Percentiles rank a stretch among this genome's conserved stretches.
Evolutionary conservation across 306 rosid species (phyloP).

Genomic region (Prunus mira): DNA sequence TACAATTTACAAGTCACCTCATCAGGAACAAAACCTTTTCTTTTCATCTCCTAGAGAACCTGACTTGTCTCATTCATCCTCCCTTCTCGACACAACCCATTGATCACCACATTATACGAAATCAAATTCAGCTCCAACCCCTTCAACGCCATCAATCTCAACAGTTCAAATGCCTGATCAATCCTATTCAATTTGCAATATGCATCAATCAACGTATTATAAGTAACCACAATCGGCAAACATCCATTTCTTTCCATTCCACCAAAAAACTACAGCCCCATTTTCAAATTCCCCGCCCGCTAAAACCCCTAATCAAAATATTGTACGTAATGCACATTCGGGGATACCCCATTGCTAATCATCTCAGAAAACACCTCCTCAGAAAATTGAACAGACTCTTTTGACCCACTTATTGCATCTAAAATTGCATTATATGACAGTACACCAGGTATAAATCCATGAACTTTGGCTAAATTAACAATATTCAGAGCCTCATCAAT

Average conservation of each 20-base stretch:
- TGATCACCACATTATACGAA: constrained; percentile 41
- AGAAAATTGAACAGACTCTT: constrained; percentile 33
- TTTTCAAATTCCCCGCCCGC: constrained; percentile 45
- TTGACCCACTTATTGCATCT: constrained; percentile 40
- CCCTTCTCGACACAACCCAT: constrained; percentile 69
- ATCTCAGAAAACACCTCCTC: constrained; percentile 53
- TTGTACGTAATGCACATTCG: constrained; percentile 24
- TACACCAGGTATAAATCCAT: constrained; percentile 63
- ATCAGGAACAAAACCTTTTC: constrained; percentile 55
- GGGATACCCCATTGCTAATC: constrained; percentile 54
- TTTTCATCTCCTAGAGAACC: constrained; percentile 61
- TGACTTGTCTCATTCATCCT: constrained; percentile 49
- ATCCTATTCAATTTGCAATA: constrained; percentile 12
- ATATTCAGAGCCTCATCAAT: too few relatives aligned
- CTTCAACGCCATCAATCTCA: constrained; percentile 44
- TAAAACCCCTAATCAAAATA: constrained; percentile 48
- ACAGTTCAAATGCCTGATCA: constrained; percentile 51
- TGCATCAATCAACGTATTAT: constrained; percentile 52
- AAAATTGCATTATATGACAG: constrained; percentile 66
- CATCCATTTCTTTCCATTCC: constrained; percentile 71
- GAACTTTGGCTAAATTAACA: constrained; percentile 44
- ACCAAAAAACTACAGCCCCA: constrained; percentile 41
- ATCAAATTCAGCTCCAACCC: constrained; percentile 47
- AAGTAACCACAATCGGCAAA: constrained; percentile 68
- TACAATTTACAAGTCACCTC: constrained; percentile 55